A percentile compares a stretch with the other conserved stretches of the same genome.
Conservation (phyloP, 2,329 filamentous ascomycete genomes). For the Colletotrichum sansevieriae region DNA sequence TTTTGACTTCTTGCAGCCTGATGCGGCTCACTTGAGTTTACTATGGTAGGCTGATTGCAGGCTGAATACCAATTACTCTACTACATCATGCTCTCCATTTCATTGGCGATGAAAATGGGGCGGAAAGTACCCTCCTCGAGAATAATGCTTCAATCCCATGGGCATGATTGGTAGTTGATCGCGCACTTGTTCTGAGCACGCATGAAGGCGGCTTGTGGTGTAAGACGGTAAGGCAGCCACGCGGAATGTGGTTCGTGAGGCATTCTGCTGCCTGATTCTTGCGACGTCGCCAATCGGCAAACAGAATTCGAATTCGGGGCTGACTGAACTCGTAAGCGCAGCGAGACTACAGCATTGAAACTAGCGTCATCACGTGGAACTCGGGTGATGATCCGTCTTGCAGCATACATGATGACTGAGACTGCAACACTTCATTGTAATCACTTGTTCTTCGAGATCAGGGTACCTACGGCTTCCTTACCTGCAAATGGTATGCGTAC, state of each 20-base stretch:
- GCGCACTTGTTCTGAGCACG: conserved; percentile 13
- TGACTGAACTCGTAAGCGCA: conserved; percentile 21
- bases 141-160: not conserved
- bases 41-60: not conserved
- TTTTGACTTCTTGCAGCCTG: not conserved
- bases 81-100: not conserved
- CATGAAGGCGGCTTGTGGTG: conserved; percentile 22
- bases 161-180: conserved; percentile 19
- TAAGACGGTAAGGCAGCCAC: conserved; percentile 25
- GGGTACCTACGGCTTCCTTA: no score
- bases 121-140: conserved; percentile 16
- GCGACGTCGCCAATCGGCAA: conserved; percentile 17
- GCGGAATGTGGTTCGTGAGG: conserved; percentile 16
- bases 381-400: not conserved
- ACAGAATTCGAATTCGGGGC: conserved; percentile 1
- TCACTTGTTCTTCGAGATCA: no score
- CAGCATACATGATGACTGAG: no score
- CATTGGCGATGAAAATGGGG: conserved; percentile 20
- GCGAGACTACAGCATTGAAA: not conserved
- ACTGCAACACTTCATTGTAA: no score
- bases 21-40: conserved; percentile 14
- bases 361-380: not conserved
- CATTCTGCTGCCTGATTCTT: conserved; percentile 26
- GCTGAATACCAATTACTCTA: conserved; percentile 5
- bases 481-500: no score